Conservation (phyloP, 2,329 filamentous ascomycete species). For the Ascochyta fabae region DNA sequence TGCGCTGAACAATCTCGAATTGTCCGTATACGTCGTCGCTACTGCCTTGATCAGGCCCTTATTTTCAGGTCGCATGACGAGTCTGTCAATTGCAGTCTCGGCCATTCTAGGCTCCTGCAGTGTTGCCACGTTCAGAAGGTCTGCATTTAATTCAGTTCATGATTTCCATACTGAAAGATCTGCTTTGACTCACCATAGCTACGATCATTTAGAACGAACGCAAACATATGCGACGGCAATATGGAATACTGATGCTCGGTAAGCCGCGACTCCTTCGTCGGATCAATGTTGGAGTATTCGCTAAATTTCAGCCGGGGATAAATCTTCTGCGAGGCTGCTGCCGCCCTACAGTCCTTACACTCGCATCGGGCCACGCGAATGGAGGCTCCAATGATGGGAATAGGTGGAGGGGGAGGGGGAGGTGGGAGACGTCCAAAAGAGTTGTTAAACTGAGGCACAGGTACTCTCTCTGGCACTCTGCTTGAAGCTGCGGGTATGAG, state of each 20-base stretch:
- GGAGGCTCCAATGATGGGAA: background rate
- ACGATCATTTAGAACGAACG: slow-evolving; percentile 14
- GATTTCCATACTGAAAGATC: background rate
- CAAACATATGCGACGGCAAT: slow-evolving; percentile 14
- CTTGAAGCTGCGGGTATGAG: too few species aligned
- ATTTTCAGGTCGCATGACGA: background rate
- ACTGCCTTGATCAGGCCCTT: slow-evolving; percentile 2
- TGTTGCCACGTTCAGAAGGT: background rate
- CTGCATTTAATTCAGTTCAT: background rate
- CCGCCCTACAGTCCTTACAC: background rate
- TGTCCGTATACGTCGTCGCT: slow-evolving; percentile 1
- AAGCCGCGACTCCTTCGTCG: background rate
- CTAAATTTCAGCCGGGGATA: background rate
- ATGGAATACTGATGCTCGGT: slow-evolving; percentile 8
- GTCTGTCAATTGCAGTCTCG: background rate
- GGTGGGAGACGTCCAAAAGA: too few species aligned
- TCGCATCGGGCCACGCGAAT: background rate
- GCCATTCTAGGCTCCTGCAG: background rate
- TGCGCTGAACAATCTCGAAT: background rate
- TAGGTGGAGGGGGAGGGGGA: too few species aligned
- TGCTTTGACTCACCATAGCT: slow-evolving; percentile 6
- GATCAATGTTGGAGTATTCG: background rate
- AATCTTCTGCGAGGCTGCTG: background rate
- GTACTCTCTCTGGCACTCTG: too few species aligned
- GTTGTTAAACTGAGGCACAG: too few species aligned